Percentiles rank a stretch among this genome's conserved stretches.
Evolutionary conservation across 192 early-diverging fungal species (phyloP).

Genomic region (Coemansia sp.): DNA sequence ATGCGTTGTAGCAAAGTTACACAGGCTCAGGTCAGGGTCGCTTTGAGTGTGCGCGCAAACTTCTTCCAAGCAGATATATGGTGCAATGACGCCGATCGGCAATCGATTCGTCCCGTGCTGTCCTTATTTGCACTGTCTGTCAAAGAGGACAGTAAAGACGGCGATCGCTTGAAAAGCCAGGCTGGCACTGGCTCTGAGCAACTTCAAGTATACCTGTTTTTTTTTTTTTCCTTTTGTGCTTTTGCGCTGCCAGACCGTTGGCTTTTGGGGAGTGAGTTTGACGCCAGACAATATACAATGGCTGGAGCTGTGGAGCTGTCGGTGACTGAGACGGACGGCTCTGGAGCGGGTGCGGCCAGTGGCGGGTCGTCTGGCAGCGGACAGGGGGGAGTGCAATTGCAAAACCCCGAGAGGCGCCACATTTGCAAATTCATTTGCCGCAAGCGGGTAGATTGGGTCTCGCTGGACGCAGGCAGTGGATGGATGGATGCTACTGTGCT

Average conservation of each 20-base stretch:
- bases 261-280: not conserved
- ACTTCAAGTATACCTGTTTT: not conserved
- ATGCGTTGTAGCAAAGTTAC: not conserved
- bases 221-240: not conserved
- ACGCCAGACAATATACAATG: not conserved
- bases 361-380: conserved; percentile 1
- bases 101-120: not conserved
- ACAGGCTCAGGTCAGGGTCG: not conserved
- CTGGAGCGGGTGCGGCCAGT: not conserved
- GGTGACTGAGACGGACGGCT: not conserved
- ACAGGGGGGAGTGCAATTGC: conserved; percentile 6
- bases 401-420: not conserved
- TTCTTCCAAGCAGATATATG: not conserved
- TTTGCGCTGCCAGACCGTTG: conserved; percentile 1
- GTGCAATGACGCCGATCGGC: conserved; percentile 10
- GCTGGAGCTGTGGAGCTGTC: not conserved
- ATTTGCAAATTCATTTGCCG: conserved; percentile 6
- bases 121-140: not conserved
- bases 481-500: conserved; percentile 1
- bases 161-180: conserved; percentile 3
- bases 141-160: not conserved
- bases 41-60: not conserved
- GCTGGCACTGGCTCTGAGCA: conserved; percentile 1
- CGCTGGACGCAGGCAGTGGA: not conserved
- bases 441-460: not conserved